Conservation (phyloP, 2,329 filamentous ascomycete species). For the Lasiodiplodia sp. region DNA sequence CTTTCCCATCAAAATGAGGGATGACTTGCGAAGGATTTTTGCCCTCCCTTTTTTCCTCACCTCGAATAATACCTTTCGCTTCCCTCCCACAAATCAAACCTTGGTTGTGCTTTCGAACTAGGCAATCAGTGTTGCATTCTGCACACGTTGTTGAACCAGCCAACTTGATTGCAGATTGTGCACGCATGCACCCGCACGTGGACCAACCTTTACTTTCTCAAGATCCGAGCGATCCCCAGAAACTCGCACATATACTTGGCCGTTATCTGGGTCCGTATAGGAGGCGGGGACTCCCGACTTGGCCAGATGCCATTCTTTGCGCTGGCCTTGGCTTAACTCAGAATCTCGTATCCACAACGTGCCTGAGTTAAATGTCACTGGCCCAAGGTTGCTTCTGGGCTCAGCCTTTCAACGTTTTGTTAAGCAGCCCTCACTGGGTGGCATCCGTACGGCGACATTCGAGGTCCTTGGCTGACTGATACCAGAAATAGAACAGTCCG, state of each 20-base stretch:
- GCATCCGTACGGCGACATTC: not conserved
- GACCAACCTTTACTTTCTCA: not conserved
- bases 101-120: too few species aligned
- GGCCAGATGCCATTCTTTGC: not conserved
- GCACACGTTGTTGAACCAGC: too few species aligned
- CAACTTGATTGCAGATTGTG: too few species aligned
- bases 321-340: conserved; percentile 7
- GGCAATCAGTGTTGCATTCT: too few species aligned
- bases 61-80: too few species aligned
- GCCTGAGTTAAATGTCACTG: not conserved
- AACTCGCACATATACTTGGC: not conserved
- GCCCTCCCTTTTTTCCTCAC: too few species aligned
- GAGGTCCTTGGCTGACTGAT: not conserved
- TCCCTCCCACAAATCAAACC: too few species aligned
- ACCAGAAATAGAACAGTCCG: not conserved
- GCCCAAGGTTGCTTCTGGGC: not conserved
- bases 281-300: not conserved
- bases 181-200: not conserved
- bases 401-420: not conserved
- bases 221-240: not conserved
- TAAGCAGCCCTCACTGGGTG: not conserved
- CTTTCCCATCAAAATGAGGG: too few species aligned
- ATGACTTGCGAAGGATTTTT: too few species aligned
- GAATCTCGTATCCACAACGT: conserved; percentile 3
- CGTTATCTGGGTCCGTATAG: not conserved